Evolutionary conservation across 1,284 basidiomycete genomes (phyloP).

Genomic region (Leccinum subatratum): DNA sequence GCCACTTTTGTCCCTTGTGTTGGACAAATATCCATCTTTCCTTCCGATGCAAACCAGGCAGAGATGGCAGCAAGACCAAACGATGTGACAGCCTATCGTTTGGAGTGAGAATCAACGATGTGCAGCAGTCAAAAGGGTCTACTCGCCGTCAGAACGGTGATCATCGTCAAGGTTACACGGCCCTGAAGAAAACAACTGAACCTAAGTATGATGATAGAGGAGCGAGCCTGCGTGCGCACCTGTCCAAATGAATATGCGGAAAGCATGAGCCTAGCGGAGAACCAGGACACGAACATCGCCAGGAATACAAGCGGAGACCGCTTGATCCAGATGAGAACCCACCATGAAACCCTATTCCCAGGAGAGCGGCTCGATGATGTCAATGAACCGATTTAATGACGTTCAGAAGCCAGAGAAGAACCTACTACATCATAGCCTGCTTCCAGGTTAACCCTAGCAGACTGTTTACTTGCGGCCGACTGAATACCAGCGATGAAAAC

Average conservation of each 20-base stretch:
- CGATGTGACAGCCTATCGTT: constrained; percentile 47
- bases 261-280: constrained; percentile 51
- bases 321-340: constrained; percentile 54
- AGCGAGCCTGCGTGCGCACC: constrained; percentile 30
- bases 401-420: constrained; percentile 19
- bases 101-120: constrained; percentile 12
- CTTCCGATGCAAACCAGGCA: constrained; percentile 70
- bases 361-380: constrained; percentile 48
- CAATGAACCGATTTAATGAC: constrained; percentile 19
- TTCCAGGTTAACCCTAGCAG: constrained; percentile 56
- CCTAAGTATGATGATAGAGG: constrained; percentile 22
- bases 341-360: constrained; percentile 53
- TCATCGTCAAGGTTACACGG: constrained; percentile 58
- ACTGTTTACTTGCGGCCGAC: constrained; percentile 55
- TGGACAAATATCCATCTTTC: constrained; percentile 68
- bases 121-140: background rate
- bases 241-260: constrained; percentile 50
- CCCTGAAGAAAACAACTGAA: constrained; percentile 38
- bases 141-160: constrained; percentile 65
- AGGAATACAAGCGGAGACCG: constrained; percentile 53
- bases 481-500: constrained; percentile 60
- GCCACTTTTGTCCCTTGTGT: constrained; percentile 71
- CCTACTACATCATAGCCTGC: constrained; percentile 56
- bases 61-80: constrained; percentile 73
- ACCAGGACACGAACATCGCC: constrained; percentile 54